Conservation (phyloP, 345 rosid genomes). For the Anacardium occidentale region DNA sequence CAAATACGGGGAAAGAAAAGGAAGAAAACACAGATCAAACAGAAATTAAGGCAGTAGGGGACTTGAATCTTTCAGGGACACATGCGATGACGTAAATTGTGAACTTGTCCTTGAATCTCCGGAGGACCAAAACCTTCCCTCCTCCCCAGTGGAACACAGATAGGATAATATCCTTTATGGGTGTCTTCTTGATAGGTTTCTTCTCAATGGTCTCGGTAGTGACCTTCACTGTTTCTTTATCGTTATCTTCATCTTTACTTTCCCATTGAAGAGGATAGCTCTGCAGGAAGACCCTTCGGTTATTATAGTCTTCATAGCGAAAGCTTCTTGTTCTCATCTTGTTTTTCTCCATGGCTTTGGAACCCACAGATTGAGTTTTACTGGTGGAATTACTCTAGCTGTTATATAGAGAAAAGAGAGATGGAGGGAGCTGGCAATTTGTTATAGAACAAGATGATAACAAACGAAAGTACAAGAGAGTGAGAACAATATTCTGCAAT, state of each 20-base stretch:
- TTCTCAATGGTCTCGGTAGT: slow-evolving; percentile 15
- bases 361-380: slow-evolving; percentile 22
- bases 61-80: slow-evolving; percentile 29
- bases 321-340: slow-evolving; percentile 38
- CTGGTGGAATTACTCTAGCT: not conserved
- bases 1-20: slow-evolving; percentile 8
- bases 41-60: slow-evolving; percentile 29
- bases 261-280: slow-evolving; percentile 58
- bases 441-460: slow-evolving; percentile 11
- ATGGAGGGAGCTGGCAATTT: not conserved
- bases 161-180: slow-evolving; percentile 37
- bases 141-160: slow-evolving; percentile 43
- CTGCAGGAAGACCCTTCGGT: slow-evolving; percentile 47
- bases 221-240: slow-evolving; percentile 17
- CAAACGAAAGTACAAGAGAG: slow-evolving; percentile 13
- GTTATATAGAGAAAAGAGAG: not conserved
- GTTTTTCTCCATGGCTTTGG: slow-evolving; percentile 25
- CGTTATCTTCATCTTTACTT: slow-evolving; percentile 28
- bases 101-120: slow-evolving; percentile 44
- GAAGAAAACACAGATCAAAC: slow-evolving; percentile 21
- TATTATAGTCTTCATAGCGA: slow-evolving; percentile 41
- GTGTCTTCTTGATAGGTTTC: slow-evolving; percentile 35
- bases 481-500: not conserved
- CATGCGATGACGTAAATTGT: slow-evolving; percentile 40
- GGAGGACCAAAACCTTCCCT: slow-evolving; percentile 37